Evolutionary conservation across 2,329 filamentous ascomycete genomes (phyloP), one percentile per base, ranked within the genome.

Genomic region (Cladophialophora carrionii): DNA sequence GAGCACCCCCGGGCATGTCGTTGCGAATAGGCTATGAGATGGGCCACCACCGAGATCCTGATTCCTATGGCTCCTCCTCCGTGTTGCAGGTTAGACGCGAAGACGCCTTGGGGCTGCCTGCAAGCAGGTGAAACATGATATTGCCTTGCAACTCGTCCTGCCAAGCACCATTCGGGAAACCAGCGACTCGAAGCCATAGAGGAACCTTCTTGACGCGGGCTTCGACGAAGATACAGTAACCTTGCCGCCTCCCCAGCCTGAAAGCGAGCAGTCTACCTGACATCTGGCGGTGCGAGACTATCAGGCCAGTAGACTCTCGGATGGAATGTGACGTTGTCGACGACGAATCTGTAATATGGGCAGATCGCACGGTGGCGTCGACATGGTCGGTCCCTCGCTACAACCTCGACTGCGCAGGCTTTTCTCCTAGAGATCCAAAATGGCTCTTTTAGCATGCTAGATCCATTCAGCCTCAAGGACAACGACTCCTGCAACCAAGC

Each of bases 131-230:
- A 87, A 90, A 70, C 75, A 75, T 89, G 12, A 81, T 86, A 1
- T 83, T n/a, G n/a, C 85, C 0, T 88, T 88, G 70, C 85, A 89
- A 70, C 80, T 88, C 65, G 88, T 88, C 1, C 76, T 90, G 14
- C 88, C 88, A 4, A 82, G 83, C 67, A 85, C 87, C 77, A 80
- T 88, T 49, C 79, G 84, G 46, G 84, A 87, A 67, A 84, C 88
- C 56, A 83, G 81, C 43, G 87, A 90, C 71, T 86, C 85, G 0
- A 73, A 77, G 6, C 72, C 82, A n/a, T 87, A 87, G 8, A 78
- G 80, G 14, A 88, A 90, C 72, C 72, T 89, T 14, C 74, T 81
- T 29, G 87, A 90, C 72, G 80, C 83, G 1, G 87, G 89, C 70
- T 87, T 89, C 67, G 77, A 80, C 65, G 80, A 84, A 70, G 73